phyloP scores from a whole-genome alignment of 106 monocot genomes.

The Narthecium ossifragum region DNA sequence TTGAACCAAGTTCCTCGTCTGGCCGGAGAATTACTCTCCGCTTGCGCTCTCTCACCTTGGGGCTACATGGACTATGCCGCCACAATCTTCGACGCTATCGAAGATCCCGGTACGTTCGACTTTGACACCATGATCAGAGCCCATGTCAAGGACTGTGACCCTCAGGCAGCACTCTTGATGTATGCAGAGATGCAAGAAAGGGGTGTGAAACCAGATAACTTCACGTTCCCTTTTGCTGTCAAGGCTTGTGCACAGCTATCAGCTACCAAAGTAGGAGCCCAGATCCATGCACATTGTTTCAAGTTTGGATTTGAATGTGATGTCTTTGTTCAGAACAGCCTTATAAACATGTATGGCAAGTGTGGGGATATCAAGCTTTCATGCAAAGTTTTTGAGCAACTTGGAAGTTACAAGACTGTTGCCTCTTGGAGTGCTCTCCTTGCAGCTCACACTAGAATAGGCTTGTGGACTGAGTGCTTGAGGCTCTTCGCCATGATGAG shows the following conservation, averaged over 20 bases:
- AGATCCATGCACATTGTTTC: slow-evolving; percentile 46
- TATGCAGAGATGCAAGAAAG: slow-evolving; percentile 46
- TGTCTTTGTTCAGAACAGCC: slow-evolving; percentile 47
- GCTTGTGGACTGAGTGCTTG: slow-evolving; percentile 42
- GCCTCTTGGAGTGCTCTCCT: slow-evolving; percentile 70
- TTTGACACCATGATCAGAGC: slow-evolving; percentile 77
- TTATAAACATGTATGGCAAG: slow-evolving; percentile 80
- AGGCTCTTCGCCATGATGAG: slow-evolving; percentile 33
- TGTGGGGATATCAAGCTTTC: slow-evolving; percentile 37
- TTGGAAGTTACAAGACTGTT: slow-evolving; percentile 30
- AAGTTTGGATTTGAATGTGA: slow-evolving; percentile 51
- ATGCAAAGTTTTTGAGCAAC: slow-evolving; percentile 35
- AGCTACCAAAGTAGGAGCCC: slow-evolving; percentile 25
- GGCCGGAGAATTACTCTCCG: slow-evolving; percentile 42
- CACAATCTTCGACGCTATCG: slow-evolving; percentile 44
- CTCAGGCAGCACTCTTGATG: slow-evolving; percentile 32
- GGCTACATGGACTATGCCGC: slow-evolving; percentile 59
- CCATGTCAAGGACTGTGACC: slow-evolving; percentile 20
- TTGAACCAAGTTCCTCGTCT: slow-evolving; percentile 20
- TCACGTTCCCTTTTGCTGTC: slow-evolving; percentile 67
- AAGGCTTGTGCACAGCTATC: slow-evolving; percentile 60
- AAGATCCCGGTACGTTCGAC: slow-evolving; percentile 39
- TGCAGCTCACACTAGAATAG: slow-evolving; percentile 32
- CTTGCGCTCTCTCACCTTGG: slow-evolving; percentile 61
- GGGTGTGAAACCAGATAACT: slow-evolving; percentile 39